A percentile compares a stretch with the other conserved stretches of the same genome.
Evolutionary conservation across 2,329 filamentous ascomycete genomes (phyloP).

Genomic region (Dothideomycetes sp.): DNA sequence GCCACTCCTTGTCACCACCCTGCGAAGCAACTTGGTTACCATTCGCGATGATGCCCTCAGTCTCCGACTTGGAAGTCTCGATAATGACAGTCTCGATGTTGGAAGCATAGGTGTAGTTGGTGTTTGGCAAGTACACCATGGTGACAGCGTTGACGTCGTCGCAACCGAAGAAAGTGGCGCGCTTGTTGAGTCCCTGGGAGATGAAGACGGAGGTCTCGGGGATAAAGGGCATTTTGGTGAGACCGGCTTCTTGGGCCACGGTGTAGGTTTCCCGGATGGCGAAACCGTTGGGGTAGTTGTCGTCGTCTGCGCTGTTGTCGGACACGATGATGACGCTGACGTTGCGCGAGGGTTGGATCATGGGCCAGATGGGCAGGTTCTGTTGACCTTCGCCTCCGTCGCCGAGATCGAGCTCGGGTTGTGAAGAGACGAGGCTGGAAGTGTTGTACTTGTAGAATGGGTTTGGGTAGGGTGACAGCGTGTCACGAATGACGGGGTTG

Average conservation of each 20-base stretch:
- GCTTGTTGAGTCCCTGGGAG: conserved; percentile 49
- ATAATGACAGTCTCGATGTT: conserved; percentile 28
- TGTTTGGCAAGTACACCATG: conserved; percentile 39
- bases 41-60: conserved; percentile 33
- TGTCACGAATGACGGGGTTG: conserved; percentile 24
- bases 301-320: conserved; percentile 56
- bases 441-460: conserved; percentile 45
- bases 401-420: conserved; percentile 36
- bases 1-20: conserved; percentile 29
- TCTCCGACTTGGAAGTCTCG: conserved; percentile 29
- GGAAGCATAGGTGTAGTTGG: conserved; percentile 28
- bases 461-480: conserved; percentile 51
- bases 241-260: conserved; percentile 42
- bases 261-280: conserved; percentile 50
- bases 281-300: conserved; percentile 52
- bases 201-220: conserved; percentile 49
- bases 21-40: conserved; percentile 32
- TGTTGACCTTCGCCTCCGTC: conserved; percentile 44
- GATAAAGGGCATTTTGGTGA: conserved; percentile 50
- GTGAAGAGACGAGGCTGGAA: conserved; percentile 32
- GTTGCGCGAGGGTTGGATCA: conserved; percentile 41
- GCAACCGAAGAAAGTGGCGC: conserved; percentile 57
- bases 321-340: conserved; percentile 57
- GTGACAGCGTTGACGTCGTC: conserved; percentile 26
- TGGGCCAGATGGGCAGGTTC: conserved; percentile 45